Evolutionary conservation across 345 rosid species (phyloP), one percentile per base, ranked within the genome.

Genomic region (Raphanus raphanistrum): DNA sequence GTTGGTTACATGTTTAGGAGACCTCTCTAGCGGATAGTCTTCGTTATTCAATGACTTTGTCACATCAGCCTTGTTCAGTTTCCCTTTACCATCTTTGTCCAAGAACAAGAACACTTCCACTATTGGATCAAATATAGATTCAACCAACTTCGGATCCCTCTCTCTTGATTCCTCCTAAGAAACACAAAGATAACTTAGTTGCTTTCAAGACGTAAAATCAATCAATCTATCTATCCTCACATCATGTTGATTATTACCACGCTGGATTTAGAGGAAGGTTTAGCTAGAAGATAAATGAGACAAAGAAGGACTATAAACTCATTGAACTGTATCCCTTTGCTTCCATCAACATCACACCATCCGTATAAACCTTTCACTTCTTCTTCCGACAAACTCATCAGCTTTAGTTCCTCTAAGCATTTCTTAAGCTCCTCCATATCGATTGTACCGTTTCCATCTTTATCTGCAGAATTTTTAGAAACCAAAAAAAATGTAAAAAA

Each of bases 231-330:
- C 25, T 31, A 63, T 25, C 50, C 25, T 17, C 60, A 38, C 8
- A 31, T 45, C 29, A 33, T 32, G 6, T 15, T 21, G 7, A 28
- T 70, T 59, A 54, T 79, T 84, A 81, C 89, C 52, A 26, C 31
- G 13, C 13, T 58, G 13, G 83, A 66, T 62, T 81, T 71, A 31
- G 92, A 77, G 1, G 90, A 83, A 78, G 87, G 85, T 38, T 84
- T 86, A 69, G 80, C 67, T 55, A 94, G 83, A 66, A 91, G 94
- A 84, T 91, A 88, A 63, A 88, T 82, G 81, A 90, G 90, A 76
- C 94, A 90, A 29, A 89, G 80, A 35, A 91, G 93, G 66, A 94
- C 98, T 73, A 87, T 84, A 60, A 90, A 91, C 86, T 92, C 98
- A 52, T 75, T 94, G 81, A 94, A 94, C 33, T 85, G 92, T 74